phyloP scores from a whole-genome alignment of 2,329 filamentous ascomycete genomes.

The Ceratocystis alfenasii region DNA sequence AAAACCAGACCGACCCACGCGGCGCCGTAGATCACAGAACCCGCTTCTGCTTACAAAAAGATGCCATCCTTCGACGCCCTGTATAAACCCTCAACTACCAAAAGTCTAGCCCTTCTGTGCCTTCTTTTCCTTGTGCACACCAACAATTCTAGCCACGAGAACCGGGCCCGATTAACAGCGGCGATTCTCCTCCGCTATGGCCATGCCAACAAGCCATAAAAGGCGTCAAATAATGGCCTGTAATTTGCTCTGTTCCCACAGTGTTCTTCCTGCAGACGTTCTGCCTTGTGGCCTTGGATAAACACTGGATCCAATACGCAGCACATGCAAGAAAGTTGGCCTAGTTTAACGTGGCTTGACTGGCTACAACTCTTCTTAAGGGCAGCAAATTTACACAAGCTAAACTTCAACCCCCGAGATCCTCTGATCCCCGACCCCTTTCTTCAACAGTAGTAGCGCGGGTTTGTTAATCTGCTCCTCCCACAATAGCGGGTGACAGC shows the following conservation, averaged over 20 bases:
- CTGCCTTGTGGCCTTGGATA: background rate
- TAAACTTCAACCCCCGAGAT: too few species aligned
- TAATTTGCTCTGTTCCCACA: background rate
- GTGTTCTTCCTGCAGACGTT: background rate
- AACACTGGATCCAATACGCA: background rate
- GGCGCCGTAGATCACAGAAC: background rate
- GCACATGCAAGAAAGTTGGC: background rate
- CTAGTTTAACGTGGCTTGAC: too few species aligned
- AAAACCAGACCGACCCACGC: background rate
- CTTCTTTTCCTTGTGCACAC: background rate
- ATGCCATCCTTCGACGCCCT: background rate
- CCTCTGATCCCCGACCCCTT: too few species aligned
- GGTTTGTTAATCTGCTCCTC: too few species aligned
- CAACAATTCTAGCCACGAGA: background rate
- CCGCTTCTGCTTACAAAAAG: background rate
- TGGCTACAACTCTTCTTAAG: too few species aligned
- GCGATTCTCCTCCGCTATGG: slow-evolving; percentile 17
- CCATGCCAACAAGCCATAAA: background rate
- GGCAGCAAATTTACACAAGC: too few species aligned
- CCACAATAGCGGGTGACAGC: too few species aligned
- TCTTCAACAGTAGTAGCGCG: too few species aligned
- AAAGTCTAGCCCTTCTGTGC: background rate
- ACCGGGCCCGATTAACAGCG: slow-evolving; percentile 14
- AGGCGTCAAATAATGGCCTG: background rate
- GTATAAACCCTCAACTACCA: background rate